phyloP scores from a whole-genome alignment of 2,329 filamentous ascomycete genomes.

The Talaromyces amestolkiae region DNA sequence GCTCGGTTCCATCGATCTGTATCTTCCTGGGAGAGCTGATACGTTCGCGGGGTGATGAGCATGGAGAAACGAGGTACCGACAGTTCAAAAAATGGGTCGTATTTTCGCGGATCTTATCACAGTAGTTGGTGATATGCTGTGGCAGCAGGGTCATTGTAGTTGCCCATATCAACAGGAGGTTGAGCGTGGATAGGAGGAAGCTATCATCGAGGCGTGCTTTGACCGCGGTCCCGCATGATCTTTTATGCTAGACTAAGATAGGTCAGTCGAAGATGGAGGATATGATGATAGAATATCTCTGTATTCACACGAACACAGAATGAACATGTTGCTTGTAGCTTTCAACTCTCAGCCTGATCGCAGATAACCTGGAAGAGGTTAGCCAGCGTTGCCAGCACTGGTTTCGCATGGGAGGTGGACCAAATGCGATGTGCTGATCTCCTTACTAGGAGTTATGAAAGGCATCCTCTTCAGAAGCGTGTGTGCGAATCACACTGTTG shows the following conservation, averaged over 20 bases:
- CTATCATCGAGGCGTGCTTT: conserved; percentile 7
- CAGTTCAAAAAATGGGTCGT: background rate
- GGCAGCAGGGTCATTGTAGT: background rate
- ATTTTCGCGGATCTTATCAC: background rate
- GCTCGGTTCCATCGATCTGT: conserved; percentile 31
- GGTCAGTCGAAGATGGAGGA: background rate
- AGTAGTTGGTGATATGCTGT: background rate
- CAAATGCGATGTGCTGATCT: too few species aligned
- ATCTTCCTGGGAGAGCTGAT: conserved; percentile 39
- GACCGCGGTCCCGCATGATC: conserved; percentile 2
- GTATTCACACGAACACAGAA: background rate
- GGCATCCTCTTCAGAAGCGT: too few species aligned
- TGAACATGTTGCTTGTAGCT: background rate
- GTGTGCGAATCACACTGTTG: too few species aligned
- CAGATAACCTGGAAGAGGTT: background rate
- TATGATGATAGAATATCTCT: background rate
- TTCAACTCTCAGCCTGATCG: background rate
- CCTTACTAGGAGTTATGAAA: too few species aligned
- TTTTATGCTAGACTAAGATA: background rate
- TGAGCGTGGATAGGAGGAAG: background rate
- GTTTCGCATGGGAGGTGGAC: background rate
- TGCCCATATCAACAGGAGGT: background rate
- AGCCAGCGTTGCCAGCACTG: background rate
- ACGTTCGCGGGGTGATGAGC: conserved; percentile 45
- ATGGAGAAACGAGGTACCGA: conserved; percentile 28